These are phyloP conservation scores for Bretziella fagacearum DNA, from an alignment of 2,329 filamentous ascomycete species.

Conservation along the genomic window DNA sequence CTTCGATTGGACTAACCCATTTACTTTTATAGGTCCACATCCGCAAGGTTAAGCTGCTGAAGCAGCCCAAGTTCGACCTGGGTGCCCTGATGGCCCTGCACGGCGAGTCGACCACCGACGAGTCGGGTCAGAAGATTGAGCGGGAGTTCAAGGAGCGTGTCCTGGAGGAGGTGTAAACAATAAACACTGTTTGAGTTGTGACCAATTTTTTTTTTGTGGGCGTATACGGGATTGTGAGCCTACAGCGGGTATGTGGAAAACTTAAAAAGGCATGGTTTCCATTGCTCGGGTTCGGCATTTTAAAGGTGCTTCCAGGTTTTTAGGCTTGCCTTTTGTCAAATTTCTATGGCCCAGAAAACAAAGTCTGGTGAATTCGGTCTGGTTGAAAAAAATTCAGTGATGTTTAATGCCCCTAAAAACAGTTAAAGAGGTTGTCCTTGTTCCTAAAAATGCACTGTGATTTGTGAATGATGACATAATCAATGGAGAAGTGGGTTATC, in stretches of 20 bases:
- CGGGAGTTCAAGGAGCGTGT: conserved; percentile 98
- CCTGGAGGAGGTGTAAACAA: conserved; percentile 73
- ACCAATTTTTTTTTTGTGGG: conserved; percentile 15
- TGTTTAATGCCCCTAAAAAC: conserved; percentile 15
- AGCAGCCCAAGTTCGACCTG: conserved; percentile 97
- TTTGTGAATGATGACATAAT: neutral
- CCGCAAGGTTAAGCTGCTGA: conserved; percentile 99
- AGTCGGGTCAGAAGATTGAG: conserved; percentile 97
- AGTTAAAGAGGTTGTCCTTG: conserved; percentile 11
- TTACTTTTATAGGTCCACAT: conserved; percentile 67
- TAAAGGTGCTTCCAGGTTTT: conserved; percentile 4
- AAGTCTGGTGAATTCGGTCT: conserved; percentile 15
- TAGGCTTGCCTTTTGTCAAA: conserved; percentile 5
- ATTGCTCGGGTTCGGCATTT: conserved; percentile 13
- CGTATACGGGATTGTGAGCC: conserved; percentile 13
- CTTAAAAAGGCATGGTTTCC: conserved; percentile 10
- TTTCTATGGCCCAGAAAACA: conserved; percentile 15
- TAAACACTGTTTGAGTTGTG: conserved; percentile 15
- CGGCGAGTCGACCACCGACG: conserved; percentile 90
- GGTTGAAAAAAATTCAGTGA: conserved; percentile 16
- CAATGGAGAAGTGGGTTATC: neutral
- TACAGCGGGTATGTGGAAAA: conserved; percentile 13
- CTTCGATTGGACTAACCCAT: conserved; percentile 18
- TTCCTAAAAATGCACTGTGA: neutral
- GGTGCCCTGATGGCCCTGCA: conserved; percentile 91